A percentile compares a stretch with the other conserved stretches of the same genome.
These are phyloP conservation scores for Phaeosphaeria sp. DNA, from an alignment of 2,329 filamentous ascomycete genomes.

Conservation along the genomic window DNA sequence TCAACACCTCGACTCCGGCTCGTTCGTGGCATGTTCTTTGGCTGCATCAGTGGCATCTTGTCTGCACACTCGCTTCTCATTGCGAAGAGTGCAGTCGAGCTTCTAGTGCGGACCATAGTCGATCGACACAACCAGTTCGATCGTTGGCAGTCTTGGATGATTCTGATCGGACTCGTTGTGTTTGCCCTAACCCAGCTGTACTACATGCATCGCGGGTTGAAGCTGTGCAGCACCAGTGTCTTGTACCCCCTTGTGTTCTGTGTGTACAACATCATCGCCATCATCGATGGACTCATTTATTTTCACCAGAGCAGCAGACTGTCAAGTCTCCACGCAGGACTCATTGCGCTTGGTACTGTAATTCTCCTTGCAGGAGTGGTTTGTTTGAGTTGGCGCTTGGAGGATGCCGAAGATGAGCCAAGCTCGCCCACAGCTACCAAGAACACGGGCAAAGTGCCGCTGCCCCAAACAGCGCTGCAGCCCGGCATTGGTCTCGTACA, in stretches of 20 bases:
- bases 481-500: constrained; percentile 85
- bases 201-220: constrained; percentile 91
- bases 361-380: constrained; percentile 88
- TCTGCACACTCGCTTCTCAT: constrained; percentile 93
- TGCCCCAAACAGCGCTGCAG: constrained; percentile 71
- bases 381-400: constrained; percentile 90
- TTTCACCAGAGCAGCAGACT: constrained; percentile 88
- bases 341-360: constrained; percentile 85
- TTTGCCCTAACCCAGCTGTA: constrained; percentile 91
- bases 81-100: constrained; percentile 94
- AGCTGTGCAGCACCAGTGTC: constrained; percentile 92
- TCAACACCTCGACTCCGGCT: constrained; percentile 72
- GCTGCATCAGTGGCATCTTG: constrained; percentile 84
- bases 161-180: constrained; percentile 79
- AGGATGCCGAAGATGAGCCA: constrained; percentile 71
- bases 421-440: constrained; percentile 49
- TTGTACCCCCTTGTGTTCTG: constrained; percentile 98
- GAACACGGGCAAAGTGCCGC: constrained; percentile 46
- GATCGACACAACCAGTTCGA: constrained; percentile 93
- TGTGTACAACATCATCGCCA: constrained; percentile 98
- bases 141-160: constrained; percentile 92
- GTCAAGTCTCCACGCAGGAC: constrained; percentile 73
- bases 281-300: constrained; percentile 95
- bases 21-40: constrained; percentile 83
- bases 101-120: constrained; percentile 84